Base-by-base conservation (phyloP, 352 stramenopile species). In the Phytopythium delawarense region DNA sequence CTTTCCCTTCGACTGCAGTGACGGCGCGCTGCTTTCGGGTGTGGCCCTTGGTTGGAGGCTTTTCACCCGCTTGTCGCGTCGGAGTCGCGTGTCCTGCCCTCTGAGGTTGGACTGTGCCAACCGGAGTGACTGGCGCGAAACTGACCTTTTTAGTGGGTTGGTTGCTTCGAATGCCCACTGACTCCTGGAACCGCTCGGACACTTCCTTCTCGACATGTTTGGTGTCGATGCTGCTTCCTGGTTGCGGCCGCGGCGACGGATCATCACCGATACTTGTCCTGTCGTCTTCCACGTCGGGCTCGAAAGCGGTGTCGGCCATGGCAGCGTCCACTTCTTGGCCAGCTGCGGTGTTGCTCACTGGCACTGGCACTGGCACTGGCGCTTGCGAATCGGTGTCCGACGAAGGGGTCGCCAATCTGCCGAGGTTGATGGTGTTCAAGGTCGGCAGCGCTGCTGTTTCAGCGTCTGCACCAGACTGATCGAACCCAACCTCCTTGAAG, bases 401-500 rank as follows among this genome's bases (percentile, higher is more conserved):
- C 18, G 16, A 23, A 32, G 34, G 35, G 0, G 20, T 8, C 11
- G 21, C 18, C 9, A 39, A 16, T 1, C 23, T 16, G 2, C 58
- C 58, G 1, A 61, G 48, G 11, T 65, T 66, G 23, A 61, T 66
- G 7, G 53, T 63, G 7, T 64, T 57, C 35, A 69, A 21, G 1
- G 53, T 55, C 49, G 45, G n/a, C 15, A 35, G 44, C n/a, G 20
- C 34, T 35, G 46, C 42, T 18, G 48, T 25, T 32, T 74, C 69
- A 6, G 57, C 18, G 3, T 62, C 59, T 8, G 42, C 44, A 9
- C 28, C 25, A 9, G 48, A 39, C 13, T 62, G 62, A 21, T 52
- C 61, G 30, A 79, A 59, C 23, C 69, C 62, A 3, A 87, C 69
- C 64, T 88, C 78, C 39, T 81, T 79, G 64, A 75, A 75, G 0